Conservation (phyloP, 176 grass and related monocot genomes). For the Lolium rigidum region DNA sequence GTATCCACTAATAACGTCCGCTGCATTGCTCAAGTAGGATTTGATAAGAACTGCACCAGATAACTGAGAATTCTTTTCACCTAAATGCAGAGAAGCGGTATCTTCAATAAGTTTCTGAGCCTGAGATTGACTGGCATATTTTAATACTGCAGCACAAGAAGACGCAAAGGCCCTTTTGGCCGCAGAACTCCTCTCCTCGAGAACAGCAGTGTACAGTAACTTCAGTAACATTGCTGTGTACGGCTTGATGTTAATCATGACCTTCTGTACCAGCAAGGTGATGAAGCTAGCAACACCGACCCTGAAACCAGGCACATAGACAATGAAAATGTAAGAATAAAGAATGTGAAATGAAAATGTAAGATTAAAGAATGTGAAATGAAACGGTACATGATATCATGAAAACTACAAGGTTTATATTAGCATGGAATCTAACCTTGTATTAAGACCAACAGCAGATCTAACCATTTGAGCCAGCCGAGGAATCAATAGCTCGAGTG, state of each 20-base stretch:
- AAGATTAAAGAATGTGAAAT: slow-evolving; percentile 39
- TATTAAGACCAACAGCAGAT: slow-evolving; percentile 95
- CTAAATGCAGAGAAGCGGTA: slow-evolving; percentile 75
- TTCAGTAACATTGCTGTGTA: slow-evolving; percentile 71
- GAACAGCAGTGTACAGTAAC: slow-evolving; percentile 71
- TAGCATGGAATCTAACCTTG: slow-evolving; percentile 67
- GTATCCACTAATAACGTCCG: slow-evolving; percentile 82
- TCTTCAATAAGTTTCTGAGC: slow-evolving; percentile 92
- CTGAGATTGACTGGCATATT: slow-evolving; percentile 76
- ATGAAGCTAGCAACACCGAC: slow-evolving; percentile 97
- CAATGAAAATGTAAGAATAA: slow-evolving; percentile 26
- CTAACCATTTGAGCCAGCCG: slow-evolving; percentile 85
- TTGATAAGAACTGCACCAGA: slow-evolving; percentile 94
- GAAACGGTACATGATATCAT: slow-evolving; percentile 10
- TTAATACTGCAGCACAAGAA: slow-evolving; percentile 83
- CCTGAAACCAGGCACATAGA: slow-evolving; percentile 55
- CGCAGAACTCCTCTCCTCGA: slow-evolving; percentile 80
- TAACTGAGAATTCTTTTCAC: slow-evolving; percentile 85
- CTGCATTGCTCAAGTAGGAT: slow-evolving; percentile 80
- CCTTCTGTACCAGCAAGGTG: slow-evolving; percentile 86
- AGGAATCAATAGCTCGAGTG: slow-evolving; percentile 89
- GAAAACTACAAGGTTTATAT: slow-evolving; percentile 30
- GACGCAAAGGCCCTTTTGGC: slow-evolving; percentile 87
- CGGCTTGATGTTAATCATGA: slow-evolving; percentile 74
- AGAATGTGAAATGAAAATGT: slow-evolving; percentile 27